Percentiles rank a stretch among this genome's conserved stretches.
Evolutionary conservation across 176 grass and related monocot species (phyloP).

Genomic region (Triticum aestivum): IWGSC_CS_RefSeq_v2.1 NC_057798.1:484606323-484606822

Average conservation of each 20-base stretch:
- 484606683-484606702: conserved; percentile 6
- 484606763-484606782: not conserved
- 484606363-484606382: not conserved
- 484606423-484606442: conserved; percentile 20
- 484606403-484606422: not conserved
- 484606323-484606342: conserved; percentile 4
- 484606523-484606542: conserved; percentile 10
- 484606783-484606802: conserved; percentile 19
- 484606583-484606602: not conserved
- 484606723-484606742: not conserved
- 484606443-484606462: conserved; percentile 21
- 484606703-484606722: conserved; percentile 13
- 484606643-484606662: conserved; percentile 16
- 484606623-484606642: conserved; percentile 8
- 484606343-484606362: not conserved
- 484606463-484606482: conserved; percentile 29
- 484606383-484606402: conserved; percentile 10
- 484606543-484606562: conserved; percentile 30
- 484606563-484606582: not conserved
- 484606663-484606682: conserved; percentile 21
- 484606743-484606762: not conserved
- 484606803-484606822: conserved; percentile 29
- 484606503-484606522: conserved; percentile 3
- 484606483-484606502: conserved; percentile 27
- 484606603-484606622: conserved; percentile 18